A percentile compares a stretch with the other conserved stretches of the same genome.
phyloP scores from a whole-genome alignment of 495 filamentous ascomycete genomes.

The Margaritispora aquatica region DNA sequence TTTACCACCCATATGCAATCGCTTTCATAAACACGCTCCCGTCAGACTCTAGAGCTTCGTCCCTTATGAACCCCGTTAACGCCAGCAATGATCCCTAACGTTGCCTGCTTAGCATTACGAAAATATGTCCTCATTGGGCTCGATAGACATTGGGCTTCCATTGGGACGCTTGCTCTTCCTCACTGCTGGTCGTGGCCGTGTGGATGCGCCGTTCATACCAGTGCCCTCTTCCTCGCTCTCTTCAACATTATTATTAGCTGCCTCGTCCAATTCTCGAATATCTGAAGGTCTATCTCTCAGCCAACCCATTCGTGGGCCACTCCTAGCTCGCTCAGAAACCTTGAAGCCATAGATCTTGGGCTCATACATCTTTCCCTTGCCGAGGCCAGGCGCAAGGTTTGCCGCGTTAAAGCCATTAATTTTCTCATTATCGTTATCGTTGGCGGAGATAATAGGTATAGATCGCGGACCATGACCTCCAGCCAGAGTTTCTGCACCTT shows the following conservation, averaged over 20 bases:
- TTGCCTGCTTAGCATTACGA: background rate
- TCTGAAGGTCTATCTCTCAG: conserved; percentile 76
- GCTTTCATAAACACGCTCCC: background rate
- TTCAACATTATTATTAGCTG: conserved; percentile 41
- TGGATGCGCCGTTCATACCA: conserved; percentile 29
- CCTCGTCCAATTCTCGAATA: conserved; percentile 78
- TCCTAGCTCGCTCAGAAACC: conserved; percentile 78
- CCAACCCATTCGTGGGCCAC: conserved; percentile 95
- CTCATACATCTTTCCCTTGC: conserved; percentile 79
- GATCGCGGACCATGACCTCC: conserved; percentile 12
- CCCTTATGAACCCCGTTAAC: conserved; percentile 2
- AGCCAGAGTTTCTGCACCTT: conserved; percentile 34
- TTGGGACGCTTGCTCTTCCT: conserved; percentile 27
- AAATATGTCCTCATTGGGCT: conserved; percentile 34
- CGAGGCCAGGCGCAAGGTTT: conserved; percentile 86
- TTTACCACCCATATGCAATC: conserved; percentile 3
- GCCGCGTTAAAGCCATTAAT: conserved; percentile 80
- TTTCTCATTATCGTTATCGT: conserved; percentile 38
- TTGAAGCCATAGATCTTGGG: conserved; percentile 95
- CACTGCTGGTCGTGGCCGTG: conserved; percentile 25
- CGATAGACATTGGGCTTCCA: conserved; percentile 47
- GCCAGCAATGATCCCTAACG: conserved; percentile 8
- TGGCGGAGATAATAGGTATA: conserved; percentile 28
- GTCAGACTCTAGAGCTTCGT: background rate
- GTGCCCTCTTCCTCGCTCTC: conserved; percentile 43